Base-by-base conservation (phyloP, 2,329 filamentous ascomycete species). In the Periconia digitata region DNA sequence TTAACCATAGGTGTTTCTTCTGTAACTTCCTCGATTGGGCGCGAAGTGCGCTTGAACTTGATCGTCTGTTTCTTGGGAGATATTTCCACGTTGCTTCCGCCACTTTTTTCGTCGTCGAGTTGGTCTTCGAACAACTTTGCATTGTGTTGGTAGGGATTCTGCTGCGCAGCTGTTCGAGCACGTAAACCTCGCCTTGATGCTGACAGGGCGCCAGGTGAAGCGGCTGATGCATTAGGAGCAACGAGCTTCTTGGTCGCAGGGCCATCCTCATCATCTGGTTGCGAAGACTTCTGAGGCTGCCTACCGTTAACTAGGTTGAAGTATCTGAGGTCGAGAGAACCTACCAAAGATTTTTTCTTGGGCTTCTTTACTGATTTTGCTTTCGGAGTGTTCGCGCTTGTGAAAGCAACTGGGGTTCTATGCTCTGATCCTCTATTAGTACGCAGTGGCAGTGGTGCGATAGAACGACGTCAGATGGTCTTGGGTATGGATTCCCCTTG, bases 111-210 rank as follows among this genome's bases (percentile, higher is more conserved):
- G 8, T 32, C 40, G n/a, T 50, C 47, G 5, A 49, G 41, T 16
- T 46, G 48, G 7, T 61, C 61, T 15, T 69, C 64, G 34, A 66
- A 69, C 3, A 66, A 43, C 40, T 69, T 62, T 15, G 63, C 64
- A 51, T 68, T 57, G 22, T 67, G 63, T 36, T 58, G 64, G 50
- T 70, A 70, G 8, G 67, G 67, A 20, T 66, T 57, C 44, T 69
- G 62, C 43, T 70, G 67, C 16, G 67, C 64, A 27, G 66, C 63
- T 35, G 64, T 67, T 45, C 67, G 58, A 21, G 56, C 55, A 17
- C 67, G 64, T n/a, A 70, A 52, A 13, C 64, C 64, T 24, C 67
- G 62, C 40, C 66, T 56, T 4, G 60, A 55, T 15, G 58, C 49
- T 22, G 62, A 41, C 16, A 63, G 53, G 20, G 49, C 49, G 24